Base-by-base conservation (phyloP, 1,284 basidiomycete species). In the Trametes polyzona region DNA sequence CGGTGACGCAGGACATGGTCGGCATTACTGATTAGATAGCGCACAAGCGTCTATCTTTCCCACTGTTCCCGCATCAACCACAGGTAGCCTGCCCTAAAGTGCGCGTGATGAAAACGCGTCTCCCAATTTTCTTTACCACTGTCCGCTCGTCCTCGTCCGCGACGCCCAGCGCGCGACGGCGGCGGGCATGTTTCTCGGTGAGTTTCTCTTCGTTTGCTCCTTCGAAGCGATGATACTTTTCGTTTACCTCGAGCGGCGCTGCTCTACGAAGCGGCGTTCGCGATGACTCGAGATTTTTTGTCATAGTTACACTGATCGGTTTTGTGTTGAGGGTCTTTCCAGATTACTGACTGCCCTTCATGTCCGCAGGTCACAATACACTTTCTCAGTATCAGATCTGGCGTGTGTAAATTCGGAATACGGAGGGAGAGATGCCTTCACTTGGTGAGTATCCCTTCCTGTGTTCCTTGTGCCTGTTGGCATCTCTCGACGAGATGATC, bases 291-390 rank as follows among this genome's bases (percentile, higher is more conserved):
- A 76, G 64, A 36, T 74, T 67, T 79, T 79, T 79, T 88, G 88
- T 91, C 88, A 91, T 91, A 90, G 88, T 91, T 91, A 91, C 88
- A 87, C 88, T 90, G 88, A 90, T 83, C 79, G 78, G 83, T 83
- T 74, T 67, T 64, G 35, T 4, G 52, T 49, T 16, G 27, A 27
- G 36, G n/a, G 21, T 47, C 43, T 19, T 19, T 32, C 23, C 30
- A 16, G 7, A 23, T 16, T n/a, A 23, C 37, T 50, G 48, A 50
- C 48, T 17, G 6, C 4, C 14, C 17, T 40, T 23, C 19, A 5
- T 32, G n/a, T 32, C 10, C 6, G 30, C 21, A 47, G 32, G 27
- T 11, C 21, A 30, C 17, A 2, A 47, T 35, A 24, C 30, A 24
- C 7, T 3, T 23, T 9, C 4, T 32, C 14, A 12, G 21, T n/a